Percentiles rank a stretch among this genome's conserved stretches.
These are phyloP conservation scores for Calocybe gambosa DNA, from an alignment of 1,284 basidiomycete species.

Conservation along the genomic window DNA sequence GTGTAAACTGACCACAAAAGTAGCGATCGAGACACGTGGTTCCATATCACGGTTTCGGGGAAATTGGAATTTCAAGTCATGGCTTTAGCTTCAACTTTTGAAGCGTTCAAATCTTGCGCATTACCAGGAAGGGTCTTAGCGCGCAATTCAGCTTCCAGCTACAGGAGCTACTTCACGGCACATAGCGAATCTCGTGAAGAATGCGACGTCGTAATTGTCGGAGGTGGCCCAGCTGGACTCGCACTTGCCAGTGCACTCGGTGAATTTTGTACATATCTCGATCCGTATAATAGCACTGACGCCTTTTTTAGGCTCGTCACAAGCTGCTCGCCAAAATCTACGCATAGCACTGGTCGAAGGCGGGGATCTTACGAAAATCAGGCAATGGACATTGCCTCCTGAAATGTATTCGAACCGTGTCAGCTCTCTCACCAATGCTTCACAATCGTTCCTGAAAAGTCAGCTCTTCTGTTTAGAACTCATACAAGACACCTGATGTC, in stretches of 20 bases:
- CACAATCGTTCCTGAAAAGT: constrained; percentile 76
- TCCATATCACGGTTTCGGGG: not conserved
- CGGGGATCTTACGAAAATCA: constrained; percentile 63
- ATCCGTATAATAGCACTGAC: constrained; percentile 3
- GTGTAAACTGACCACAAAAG: not conserved
- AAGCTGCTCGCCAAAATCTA: constrained; percentile 40
- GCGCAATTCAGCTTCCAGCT: not conserved
- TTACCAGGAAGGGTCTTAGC: not conserved
- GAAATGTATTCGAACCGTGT: constrained; percentile 82
- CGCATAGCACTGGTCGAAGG: constrained; percentile 77
- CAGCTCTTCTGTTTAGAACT: constrained; percentile 4
- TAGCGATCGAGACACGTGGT: not conserved
- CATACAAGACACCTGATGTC: not conserved
- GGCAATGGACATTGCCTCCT: constrained; percentile 56
- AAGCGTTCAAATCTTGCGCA: constrained; percentile 7
- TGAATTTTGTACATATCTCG: constrained; percentile 31
- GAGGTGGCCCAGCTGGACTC: constrained; percentile 90
- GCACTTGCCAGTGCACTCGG: constrained; percentile 85
- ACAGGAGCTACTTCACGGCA: constrained; percentile 10
- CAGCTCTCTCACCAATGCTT: constrained; percentile 82
- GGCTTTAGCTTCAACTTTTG: constrained; percentile 2
- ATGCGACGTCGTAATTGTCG: constrained; percentile 88
- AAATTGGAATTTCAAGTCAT: not conserved
- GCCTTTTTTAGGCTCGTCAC: constrained; percentile 23
- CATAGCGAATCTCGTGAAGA: constrained; percentile 31